Percentiles rank a stretch among this genome's conserved stretches.
phyloP scores from a whole-genome alignment of 176 grass and related monocot species.

The Dendrocalamus sinicus region DNA sequence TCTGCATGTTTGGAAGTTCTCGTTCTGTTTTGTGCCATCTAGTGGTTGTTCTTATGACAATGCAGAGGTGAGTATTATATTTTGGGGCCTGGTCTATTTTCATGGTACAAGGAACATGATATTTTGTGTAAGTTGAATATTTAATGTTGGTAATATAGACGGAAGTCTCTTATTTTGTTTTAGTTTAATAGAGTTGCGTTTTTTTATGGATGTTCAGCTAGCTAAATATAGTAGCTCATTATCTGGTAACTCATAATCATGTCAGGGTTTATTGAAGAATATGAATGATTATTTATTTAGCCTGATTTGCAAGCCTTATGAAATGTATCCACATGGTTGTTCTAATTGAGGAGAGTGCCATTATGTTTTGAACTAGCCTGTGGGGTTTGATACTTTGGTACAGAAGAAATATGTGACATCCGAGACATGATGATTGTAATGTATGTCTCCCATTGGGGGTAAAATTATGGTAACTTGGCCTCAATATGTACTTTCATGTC shows the following conservation, averaged over 20 bases:
- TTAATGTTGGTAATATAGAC: not conserved
- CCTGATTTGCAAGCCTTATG: not conserved
- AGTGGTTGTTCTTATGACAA: not conserved
- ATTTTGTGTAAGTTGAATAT: conserved; percentile 18
- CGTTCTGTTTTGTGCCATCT: conserved; percentile 15
- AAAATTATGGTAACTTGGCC: not conserved
- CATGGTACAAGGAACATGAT: not conserved
- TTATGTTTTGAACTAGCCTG: conserved; percentile 18
- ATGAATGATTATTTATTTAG: not conserved
- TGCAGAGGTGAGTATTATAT: not conserved
- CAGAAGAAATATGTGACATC: not conserved
- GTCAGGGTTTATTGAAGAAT: not conserved
- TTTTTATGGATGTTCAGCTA: not conserved
- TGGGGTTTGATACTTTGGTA: not conserved
- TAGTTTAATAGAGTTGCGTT: not conserved
- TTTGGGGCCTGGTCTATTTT: not conserved
- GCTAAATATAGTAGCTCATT: conserved; percentile 1
- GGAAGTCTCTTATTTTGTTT: conserved; percentile 1
- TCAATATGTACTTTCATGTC: not conserved
- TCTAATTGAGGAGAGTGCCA: not conserved
- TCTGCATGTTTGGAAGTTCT: not conserved
- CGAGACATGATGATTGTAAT: not conserved
- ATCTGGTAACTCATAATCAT: not conserved
- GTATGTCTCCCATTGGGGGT: not conserved
- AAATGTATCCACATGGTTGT: conserved; percentile 12